Evolutionary conservation across 345 rosid genomes (phyloP).

Genomic region (Cardiospermum halicacabum): DNA sequence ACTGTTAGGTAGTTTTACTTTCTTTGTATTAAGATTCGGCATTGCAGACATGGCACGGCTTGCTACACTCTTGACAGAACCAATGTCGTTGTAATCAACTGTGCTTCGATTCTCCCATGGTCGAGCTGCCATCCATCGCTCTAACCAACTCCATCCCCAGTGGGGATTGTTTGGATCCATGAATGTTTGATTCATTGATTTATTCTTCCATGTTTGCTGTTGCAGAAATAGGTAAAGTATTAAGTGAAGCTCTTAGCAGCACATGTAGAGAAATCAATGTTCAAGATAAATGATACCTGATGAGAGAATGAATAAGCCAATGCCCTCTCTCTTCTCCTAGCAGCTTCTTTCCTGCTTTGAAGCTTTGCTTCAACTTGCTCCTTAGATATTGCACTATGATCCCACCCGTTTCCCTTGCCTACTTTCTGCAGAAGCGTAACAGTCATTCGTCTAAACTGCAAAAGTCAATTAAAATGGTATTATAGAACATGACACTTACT

Average conservation of each 20-base stretch:
- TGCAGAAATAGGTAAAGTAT: neutral
- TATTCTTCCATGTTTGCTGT: conserved; percentile 67
- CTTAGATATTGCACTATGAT: conserved; percentile 57
- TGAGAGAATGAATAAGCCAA: conserved; percentile 80
- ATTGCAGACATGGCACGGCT: conserved; percentile 43
- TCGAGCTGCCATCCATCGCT: conserved; percentile 83
- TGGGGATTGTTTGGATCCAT: conserved; percentile 69
- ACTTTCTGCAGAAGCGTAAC: conserved; percentile 23
- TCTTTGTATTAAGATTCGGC: conserved; percentile 36
- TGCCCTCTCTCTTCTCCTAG: conserved; percentile 86
- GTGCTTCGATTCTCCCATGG: conserved; percentile 61
- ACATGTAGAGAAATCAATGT: neutral
- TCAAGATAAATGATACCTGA: conserved; percentile 48
- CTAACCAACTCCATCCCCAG: conserved; percentile 99
- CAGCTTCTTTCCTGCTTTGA: conserved; percentile 60
- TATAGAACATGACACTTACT: conserved; percentile 24
- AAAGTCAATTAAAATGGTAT: too few relatives aligned
- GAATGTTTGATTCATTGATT: conserved; percentile 43
- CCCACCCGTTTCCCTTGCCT: conserved; percentile 63
- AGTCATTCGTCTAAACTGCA: neutral
- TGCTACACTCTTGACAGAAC: conserved; percentile 50
- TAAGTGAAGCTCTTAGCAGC: neutral
- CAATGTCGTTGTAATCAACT: conserved; percentile 42
- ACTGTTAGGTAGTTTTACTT: conserved; percentile 31
- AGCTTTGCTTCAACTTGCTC: conserved; percentile 67